Conservation (phyloP, 495 filamentous ascomycete genomes). For the Hyphodiscus hymeniophilus region DNA sequence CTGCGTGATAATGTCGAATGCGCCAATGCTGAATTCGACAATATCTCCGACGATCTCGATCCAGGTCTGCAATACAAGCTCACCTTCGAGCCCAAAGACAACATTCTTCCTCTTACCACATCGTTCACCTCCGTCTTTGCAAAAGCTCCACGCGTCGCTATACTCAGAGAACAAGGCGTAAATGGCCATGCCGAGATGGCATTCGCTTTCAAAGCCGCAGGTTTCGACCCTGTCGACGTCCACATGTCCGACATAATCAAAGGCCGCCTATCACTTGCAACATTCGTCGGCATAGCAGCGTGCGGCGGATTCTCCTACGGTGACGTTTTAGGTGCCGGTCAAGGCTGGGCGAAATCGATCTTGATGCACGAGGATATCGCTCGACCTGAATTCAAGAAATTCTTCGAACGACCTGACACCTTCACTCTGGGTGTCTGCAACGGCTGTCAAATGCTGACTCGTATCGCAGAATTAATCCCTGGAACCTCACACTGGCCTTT, state of each 20-base stretch:
- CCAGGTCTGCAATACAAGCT: slow-evolving; percentile 82
- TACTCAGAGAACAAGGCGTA: slow-evolving; percentile 89
- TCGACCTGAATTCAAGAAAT: slow-evolving; percentile 66
- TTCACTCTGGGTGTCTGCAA: slow-evolving; percentile 96
- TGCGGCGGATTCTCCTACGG: slow-evolving; percentile 98
- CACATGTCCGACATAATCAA: slow-evolving; percentile 94
- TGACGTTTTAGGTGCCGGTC: slow-evolving; percentile 89
- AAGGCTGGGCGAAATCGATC: slow-evolving; percentile 95
- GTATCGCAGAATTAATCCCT: slow-evolving; percentile 76
- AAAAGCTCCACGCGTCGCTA: slow-evolving; percentile 78
- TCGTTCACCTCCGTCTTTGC: slow-evolving; percentile 61
- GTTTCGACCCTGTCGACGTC: slow-evolving; percentile 86
- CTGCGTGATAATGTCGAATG: slow-evolving; percentile 82
- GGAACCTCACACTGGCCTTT: slow-evolving; percentile 79
- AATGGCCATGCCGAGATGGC: slow-evolving; percentile 97
- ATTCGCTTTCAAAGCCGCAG: slow-evolving; percentile 86
- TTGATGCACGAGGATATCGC: slow-evolving; percentile 66
- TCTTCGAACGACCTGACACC: slow-evolving; percentile 85
- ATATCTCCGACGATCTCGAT: slow-evolving; percentile 66
- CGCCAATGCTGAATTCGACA: slow-evolving; percentile 76
- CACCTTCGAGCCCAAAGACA: slow-evolving; percentile 73
- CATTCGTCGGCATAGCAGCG: slow-evolving; percentile 81
- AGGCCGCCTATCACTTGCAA: slow-evolving; percentile 59
- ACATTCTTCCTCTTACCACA: slow-evolving; percentile 60
- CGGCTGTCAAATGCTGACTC: slow-evolving; percentile 89